Conservation (phyloP, 1,139 yeast species). For the Scheffersomyces titani region DNA sequence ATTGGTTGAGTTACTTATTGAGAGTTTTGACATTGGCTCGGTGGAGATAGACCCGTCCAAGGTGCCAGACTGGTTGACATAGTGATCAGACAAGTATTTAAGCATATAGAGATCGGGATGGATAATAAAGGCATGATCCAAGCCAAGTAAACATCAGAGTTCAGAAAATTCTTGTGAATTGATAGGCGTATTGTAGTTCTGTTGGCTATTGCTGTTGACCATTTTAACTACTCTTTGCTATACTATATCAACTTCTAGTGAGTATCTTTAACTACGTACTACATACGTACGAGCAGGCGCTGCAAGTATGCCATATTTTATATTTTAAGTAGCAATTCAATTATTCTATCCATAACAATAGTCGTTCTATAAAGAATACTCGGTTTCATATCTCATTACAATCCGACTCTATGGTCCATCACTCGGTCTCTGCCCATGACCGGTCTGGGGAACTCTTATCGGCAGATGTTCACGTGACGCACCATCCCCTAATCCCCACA, state of each 20-base stretch:
- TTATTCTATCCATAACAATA: background rate
- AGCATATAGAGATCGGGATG: background rate
- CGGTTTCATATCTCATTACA: too few species aligned
- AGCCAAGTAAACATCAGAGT: too few species aligned
- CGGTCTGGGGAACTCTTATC: background rate
- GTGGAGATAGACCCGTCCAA: conserved; percentile 50
- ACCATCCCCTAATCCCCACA: background rate
- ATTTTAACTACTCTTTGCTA: too few species aligned
- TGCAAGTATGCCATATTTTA: too few species aligned
- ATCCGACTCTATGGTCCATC: background rate
- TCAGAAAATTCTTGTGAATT: too few species aligned
- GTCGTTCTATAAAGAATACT: too few species aligned
- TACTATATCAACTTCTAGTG: too few species aligned
- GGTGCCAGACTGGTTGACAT: conserved; percentile 48
- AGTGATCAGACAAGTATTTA: background rate
- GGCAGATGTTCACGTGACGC: background rate
- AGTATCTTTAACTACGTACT: too few species aligned
- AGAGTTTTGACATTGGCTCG: conserved; percentile 67
- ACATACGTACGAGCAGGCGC: too few species aligned
- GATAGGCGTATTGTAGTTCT: too few species aligned
- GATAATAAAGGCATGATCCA: background rate
- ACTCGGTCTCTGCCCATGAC: background rate
- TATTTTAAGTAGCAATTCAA: too few species aligned
- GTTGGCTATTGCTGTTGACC: too few species aligned
- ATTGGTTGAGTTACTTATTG: conserved; percentile 85